phyloP scores from a whole-genome alignment of 805 yeast genomes.

The Yamadazyma scolyti region DNA sequence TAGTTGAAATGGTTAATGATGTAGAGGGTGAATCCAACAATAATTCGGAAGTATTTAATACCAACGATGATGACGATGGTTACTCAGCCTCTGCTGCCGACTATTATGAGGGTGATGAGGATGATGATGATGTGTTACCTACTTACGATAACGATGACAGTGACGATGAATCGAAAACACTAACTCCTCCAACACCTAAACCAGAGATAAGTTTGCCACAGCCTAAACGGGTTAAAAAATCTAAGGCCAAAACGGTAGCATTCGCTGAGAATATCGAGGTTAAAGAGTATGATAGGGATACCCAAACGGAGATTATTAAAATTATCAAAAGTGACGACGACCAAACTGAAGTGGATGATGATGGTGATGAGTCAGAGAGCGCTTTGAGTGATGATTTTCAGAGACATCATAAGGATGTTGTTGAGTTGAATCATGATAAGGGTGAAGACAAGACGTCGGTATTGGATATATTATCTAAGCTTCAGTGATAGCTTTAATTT shows the following conservation, averaged over 20 bases:
- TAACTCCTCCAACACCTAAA: conserved; percentile 4
- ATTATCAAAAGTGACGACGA: conserved; percentile 20
- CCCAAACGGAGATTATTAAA: conserved; percentile 20
- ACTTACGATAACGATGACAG: conserved; percentile 18
- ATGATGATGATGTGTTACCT: conserved; percentile 20
- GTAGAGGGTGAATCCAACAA: conserved; percentile 3
- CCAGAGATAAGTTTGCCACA: conserved; percentile 5
- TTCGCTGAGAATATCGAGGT: conserved; percentile 40
- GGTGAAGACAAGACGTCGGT: conserved; percentile 18
- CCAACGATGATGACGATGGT: neutral
- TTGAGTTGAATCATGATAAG: conserved; percentile 25
- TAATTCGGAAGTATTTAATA: neutral
- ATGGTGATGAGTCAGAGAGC: conserved; percentile 13
- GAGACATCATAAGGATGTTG: conserved; percentile 26
- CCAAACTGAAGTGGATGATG: conserved; percentile 13
- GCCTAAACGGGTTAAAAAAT: conserved; percentile 10
- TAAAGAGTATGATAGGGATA: conserved; percentile 39
- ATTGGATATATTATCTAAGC: conserved; percentile 30
- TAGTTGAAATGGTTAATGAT: conserved; percentile 22
- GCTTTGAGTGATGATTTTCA: conserved; percentile 16
- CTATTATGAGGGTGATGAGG: conserved; percentile 12
- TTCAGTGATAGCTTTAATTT: conserved; percentile 7
- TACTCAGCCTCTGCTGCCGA: neutral
- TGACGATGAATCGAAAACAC: conserved; percentile 13
- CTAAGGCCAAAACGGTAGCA: conserved; percentile 33